Base-by-base conservation (phyloP, 192 early-diverging fungal species). In the Lobulomyces angularis region DNA sequence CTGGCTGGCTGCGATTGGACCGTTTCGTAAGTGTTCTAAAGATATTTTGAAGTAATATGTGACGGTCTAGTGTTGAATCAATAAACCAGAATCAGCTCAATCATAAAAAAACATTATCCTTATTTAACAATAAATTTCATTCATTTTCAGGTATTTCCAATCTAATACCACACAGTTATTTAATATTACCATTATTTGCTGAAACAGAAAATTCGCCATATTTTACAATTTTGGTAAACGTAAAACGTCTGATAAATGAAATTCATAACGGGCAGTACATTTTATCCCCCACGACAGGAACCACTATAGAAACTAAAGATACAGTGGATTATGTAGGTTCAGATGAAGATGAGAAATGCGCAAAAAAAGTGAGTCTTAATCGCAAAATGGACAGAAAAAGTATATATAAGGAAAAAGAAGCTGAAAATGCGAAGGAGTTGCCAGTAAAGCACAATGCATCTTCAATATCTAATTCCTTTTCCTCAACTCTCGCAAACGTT, bases 1-100 rank as follows among this genome's bases (percentile, higher is more conserved):
- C 42, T 84, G 27, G 48, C 37, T 16, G 81, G 74, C 43, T 57
- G 64, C 5, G 56, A 77, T 8, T 65, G 63, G 52, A 51, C 45
- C 11, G 51, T 65, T 2, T 68, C 58, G 67, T 69, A 65, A 35
- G 42, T 12, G 18, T 8, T 33, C 18, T 24, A 27, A 44, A 65
- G 17, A 45, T 51, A n/a, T 28, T 34, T 21, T 46, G 19, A 17
- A 39, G 21, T n/a, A 64, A 56, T 11, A 42, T 68, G 41, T 47
- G 24, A 11, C 37, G 55, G 19, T 60, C 43, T 17, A 40, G 46
- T 25, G 26, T 54, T 16, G 51, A 55, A 18, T 62, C 53, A 35
- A 8, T 27, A 27, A 48, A 43, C 32, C 52, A n/a, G n/a, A n/a
- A n/a, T n/a, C n/a, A n/a, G n/a, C n/a, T 52, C 6, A 62, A 49